Evolutionary conservation across 202 grass and related monocot species (phyloP), one percentile per base, ranked within the genome.

Genomic region (Dendrocalamus latiflorus): DNA sequence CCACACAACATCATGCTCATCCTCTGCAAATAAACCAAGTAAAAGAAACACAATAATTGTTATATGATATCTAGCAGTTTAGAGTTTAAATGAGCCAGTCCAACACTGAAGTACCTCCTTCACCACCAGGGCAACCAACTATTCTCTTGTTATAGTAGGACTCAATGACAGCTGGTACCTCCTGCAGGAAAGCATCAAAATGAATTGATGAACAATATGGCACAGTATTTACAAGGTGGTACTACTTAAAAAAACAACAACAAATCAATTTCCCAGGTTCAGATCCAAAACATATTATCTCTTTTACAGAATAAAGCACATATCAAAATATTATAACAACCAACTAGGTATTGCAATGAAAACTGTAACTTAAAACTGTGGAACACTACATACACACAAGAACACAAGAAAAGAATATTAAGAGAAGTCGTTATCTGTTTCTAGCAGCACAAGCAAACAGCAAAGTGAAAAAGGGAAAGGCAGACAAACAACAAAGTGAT

Each of bases 1-100:
- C 96, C 96, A 98, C 50, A 95, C 75, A 34, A 98, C 87, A 81
- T 95, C 96, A 87, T 98, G 96, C 59, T 98, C 93, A 90, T 98
- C 96, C 91, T 98, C 96, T 95, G 83, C 57, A 90, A 51, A 89
- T 21, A 75, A 69, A 81, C 16, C 30, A 83, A 44, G 61, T 54
- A 0, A 54, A 70, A 76, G 55, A 56, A 50, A 61, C 17, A 65
- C 63, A 41, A 16, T 39, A 64, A 20, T 51, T 62, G 65, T 67
- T 58, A 80, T 48, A 65, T 53, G 8, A 76, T 68, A 64, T 64
- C 8, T 49, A 80, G 60, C 45, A 25, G 26, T 65, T 16, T 71
- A 25, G 53, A 70, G n/a, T 66, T 63, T 66, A 49, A 6, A 39
- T n/a, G 13, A 58, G 42, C 6, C 28, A 69, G 17, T 50, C 55